Percentiles rank a stretch among this genome's conserved stretches.
Evolutionary conservation across 2,329 filamentous ascomycete genomes (phyloP).

Genomic region (Davidsoniella virescens): DNA sequence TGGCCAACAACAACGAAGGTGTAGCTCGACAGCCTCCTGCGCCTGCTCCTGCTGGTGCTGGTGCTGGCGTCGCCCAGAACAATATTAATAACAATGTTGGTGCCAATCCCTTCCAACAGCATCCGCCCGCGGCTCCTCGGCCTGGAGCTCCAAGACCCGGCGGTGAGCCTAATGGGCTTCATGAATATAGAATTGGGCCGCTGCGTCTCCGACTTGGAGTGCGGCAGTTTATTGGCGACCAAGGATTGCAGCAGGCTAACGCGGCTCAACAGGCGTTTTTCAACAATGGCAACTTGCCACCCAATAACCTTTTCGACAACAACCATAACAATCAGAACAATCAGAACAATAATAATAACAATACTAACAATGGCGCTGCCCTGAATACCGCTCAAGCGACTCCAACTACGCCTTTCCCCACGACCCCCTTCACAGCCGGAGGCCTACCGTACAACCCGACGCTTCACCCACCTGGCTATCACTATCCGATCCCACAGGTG

Average conservation of each 20-base stretch:
- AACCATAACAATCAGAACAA: constrained; percentile 1
- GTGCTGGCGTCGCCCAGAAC: constrained; percentile 17
- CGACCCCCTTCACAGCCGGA: background rate
- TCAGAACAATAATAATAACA: background rate
- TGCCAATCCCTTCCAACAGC: constrained; percentile 15
- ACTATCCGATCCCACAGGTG: constrained; percentile 1
- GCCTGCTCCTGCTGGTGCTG: constrained; percentile 14
- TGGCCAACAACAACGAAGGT: constrained; percentile 13
- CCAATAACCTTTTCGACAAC: constrained; percentile 6
- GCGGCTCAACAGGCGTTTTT: constrained; percentile 10
- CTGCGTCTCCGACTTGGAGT: constrained; percentile 15
- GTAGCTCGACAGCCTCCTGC: constrained; percentile 18
- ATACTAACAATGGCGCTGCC: background rate
- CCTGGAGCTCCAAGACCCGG: background rate
- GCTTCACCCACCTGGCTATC: background rate
- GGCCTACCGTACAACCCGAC: background rate
- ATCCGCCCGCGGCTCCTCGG: constrained; percentile 2
- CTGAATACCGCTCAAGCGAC: background rate
- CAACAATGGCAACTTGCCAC: constrained; percentile 7
- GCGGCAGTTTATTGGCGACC: constrained; percentile 20
- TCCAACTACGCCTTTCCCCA: background rate
- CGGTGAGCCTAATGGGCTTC: constrained; percentile 3
- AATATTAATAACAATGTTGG: constrained; percentile 16
- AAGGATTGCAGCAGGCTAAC: constrained; percentile 12
- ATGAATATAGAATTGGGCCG: constrained; percentile 9